These are phyloP conservation scores for Aspergillus tanneri DNA, from an alignment of 2,329 filamentous ascomycete species.

Conservation along the genomic window DNA sequence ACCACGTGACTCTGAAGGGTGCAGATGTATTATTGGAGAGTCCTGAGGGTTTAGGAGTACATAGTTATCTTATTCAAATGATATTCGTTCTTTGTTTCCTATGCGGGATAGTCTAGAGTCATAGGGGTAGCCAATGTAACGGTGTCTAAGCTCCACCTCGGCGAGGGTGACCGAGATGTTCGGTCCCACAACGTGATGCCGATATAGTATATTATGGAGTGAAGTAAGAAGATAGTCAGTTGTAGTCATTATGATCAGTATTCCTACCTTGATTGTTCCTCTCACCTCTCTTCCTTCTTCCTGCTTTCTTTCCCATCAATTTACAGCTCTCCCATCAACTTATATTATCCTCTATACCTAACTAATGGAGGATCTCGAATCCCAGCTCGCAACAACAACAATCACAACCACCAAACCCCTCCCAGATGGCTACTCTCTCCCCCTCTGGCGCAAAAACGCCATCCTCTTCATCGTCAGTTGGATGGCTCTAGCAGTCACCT, in stretches of 20 bases:
- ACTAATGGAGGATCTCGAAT: slow-evolving; percentile 1
- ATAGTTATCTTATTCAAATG: background rate
- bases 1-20: no score
- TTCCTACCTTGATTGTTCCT: no score
- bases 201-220: no score
- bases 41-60: background rate
- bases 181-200: slow-evolving; percentile 19
- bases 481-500: slow-evolving; percentile 44
- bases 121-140: background rate
- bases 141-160: slow-evolving; percentile 1
- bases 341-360: background rate
- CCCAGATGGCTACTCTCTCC: slow-evolving; percentile 25
- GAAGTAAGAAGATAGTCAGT: no score
- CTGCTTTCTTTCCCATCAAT: background rate
- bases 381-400: background rate
- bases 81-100: background rate
- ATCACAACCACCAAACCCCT: slow-evolving; percentile 3
- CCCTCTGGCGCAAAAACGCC: slow-evolving; percentile 41
- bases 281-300: background rate
- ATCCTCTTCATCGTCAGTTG: slow-evolving; percentile 45
- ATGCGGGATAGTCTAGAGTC: background rate
- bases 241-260: no score
- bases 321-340: no score
- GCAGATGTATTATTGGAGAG: background rate
- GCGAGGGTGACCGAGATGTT: slow-evolving; percentile 5